Evolutionary conservation across 2,329 filamentous ascomycete genomes (phyloP).

Genomic region (Ceratocystis lukuohia): DNA sequence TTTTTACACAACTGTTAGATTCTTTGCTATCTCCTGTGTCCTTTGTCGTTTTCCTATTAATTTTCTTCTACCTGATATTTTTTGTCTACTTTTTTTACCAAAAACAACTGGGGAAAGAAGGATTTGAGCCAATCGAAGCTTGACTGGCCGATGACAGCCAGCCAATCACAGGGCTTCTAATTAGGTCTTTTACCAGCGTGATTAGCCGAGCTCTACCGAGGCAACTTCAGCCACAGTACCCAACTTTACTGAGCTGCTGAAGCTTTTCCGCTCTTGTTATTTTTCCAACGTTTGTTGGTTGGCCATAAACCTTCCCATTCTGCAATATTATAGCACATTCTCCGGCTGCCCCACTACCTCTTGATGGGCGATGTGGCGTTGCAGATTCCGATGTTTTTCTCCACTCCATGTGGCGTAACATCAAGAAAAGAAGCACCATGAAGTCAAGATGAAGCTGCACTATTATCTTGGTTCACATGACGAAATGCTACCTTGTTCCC

Average conservation of each 20-base stretch:
- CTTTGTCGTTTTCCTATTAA: background rate
- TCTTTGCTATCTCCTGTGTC: background rate
- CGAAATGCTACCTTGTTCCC: no score
- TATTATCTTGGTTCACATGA: no score
- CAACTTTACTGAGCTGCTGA: background rate
- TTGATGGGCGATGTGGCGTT: background rate
- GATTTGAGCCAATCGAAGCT: conserved; percentile 15
- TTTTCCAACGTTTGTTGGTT: background rate
- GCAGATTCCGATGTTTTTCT: background rate
- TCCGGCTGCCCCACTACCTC: no score
- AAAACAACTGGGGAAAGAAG: conserved; percentile 12
- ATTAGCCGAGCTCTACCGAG: conserved; percentile 21
- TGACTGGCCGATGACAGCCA: conserved; percentile 5
- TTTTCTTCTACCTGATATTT: conserved; percentile 11
- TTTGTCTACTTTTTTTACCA: conserved; percentile 11
- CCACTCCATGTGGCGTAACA: background rate
- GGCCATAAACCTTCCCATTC: background rate
- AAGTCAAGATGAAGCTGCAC: conserved; percentile 1
- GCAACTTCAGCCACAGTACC: conserved; percentile 14
- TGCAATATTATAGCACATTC: no score
- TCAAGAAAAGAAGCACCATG: background rate
- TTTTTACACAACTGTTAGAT: background rate
- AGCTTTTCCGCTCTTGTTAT: background rate
- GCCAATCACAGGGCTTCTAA: conserved; percentile 18
- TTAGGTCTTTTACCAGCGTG: conserved; percentile 12